These are phyloP conservation scores for Diaporthe amygdali DNA, from an alignment of 2,329 filamentous ascomycete species.

Conservation along the genomic window DNA sequence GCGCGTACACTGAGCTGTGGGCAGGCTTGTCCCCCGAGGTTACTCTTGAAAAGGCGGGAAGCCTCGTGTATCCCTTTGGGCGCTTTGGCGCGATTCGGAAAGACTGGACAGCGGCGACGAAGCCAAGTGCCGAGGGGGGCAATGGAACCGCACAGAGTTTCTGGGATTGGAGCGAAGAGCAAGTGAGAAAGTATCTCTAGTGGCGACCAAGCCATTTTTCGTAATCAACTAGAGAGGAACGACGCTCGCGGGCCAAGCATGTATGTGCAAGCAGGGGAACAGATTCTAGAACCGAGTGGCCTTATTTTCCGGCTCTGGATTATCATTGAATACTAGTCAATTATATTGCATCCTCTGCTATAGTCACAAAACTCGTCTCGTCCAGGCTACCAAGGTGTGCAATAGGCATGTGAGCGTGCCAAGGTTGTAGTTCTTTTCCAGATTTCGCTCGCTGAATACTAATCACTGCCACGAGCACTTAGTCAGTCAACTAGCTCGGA, in stretches of 20 bases:
- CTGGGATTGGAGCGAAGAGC: slow-evolving; percentile 48
- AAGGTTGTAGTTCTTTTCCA: too few relatives aligned
- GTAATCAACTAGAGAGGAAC: background rate
- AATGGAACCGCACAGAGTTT: slow-evolving; percentile 41
- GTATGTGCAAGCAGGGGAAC: background rate
- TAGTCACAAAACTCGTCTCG: too few relatives aligned
- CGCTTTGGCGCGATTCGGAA: slow-evolving; percentile 37
- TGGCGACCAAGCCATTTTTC: background rate
- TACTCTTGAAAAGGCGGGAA: slow-evolving; percentile 32
- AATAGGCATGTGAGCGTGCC: too few relatives aligned
- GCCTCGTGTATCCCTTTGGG: slow-evolving; percentile 43
- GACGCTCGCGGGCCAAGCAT: background rate
- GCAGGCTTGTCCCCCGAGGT: slow-evolving; percentile 42
- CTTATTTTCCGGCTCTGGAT: too few relatives aligned
- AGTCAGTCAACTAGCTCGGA: too few relatives aligned
- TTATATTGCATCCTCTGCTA: too few relatives aligned
- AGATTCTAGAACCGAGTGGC: background rate
- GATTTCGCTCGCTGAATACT: too few relatives aligned
- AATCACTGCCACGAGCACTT: too few relatives aligned
- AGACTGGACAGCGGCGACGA: slow-evolving; percentile 34
- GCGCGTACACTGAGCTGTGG: slow-evolving; percentile 46
- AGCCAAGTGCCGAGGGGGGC: slow-evolving; percentile 42
- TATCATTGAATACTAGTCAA: too few relatives aligned
- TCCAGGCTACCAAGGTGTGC: too few relatives aligned
- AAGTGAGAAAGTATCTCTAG: slow-evolving; percentile 33